These are phyloP conservation scores for Marasmius oreades DNA, from an alignment of 1,284 basidiomycete species.

Conservation along the genomic window DNA sequence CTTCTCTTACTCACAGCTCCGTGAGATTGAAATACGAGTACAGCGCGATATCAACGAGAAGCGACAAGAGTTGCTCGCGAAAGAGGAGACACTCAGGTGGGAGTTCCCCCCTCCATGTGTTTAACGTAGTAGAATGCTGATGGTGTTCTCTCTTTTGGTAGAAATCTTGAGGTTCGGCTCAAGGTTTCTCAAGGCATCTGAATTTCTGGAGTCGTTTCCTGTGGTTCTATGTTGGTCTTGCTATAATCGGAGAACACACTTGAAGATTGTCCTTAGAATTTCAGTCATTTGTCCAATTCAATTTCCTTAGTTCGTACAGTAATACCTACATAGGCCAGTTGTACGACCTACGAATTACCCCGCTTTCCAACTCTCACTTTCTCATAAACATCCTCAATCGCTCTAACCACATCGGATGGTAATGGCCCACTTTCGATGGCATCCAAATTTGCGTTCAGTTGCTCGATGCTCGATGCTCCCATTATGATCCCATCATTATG, in stretches of 20 bases:
- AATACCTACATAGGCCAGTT: no score
- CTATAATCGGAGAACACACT: no score
- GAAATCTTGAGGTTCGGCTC: not conserved
- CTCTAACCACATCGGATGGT: not conserved
- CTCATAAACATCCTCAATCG: not conserved
- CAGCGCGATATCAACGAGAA: conserved; percentile 98
- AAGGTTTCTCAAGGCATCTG: no score
- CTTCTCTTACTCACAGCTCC: no score
- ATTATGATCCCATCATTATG: not conserved
- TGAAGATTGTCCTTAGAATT: no score
- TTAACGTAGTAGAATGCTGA: not conserved
- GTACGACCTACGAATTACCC: not conserved
- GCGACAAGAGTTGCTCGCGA: conserved; percentile 89
- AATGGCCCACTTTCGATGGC: not conserved
- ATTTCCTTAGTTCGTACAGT: no score
- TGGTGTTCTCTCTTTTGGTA: not conserved
- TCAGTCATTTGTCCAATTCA: no score
- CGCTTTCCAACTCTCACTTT: not conserved
- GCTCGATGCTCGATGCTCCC: conserved; percentile 1
- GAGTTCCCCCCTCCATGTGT: conserved; percentile 12
- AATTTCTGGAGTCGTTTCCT: no score
- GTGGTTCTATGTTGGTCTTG: no score
- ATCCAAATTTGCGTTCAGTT: not conserved
- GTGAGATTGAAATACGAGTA: conserved; percentile 93
- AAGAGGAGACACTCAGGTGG: conserved; percentile 82